Evolutionary conservation across 768 basidiomycete genomes (phyloP), one percentile per base, ranked within the genome.

Genomic region (Omphalotus guepiniiformis): DNA sequence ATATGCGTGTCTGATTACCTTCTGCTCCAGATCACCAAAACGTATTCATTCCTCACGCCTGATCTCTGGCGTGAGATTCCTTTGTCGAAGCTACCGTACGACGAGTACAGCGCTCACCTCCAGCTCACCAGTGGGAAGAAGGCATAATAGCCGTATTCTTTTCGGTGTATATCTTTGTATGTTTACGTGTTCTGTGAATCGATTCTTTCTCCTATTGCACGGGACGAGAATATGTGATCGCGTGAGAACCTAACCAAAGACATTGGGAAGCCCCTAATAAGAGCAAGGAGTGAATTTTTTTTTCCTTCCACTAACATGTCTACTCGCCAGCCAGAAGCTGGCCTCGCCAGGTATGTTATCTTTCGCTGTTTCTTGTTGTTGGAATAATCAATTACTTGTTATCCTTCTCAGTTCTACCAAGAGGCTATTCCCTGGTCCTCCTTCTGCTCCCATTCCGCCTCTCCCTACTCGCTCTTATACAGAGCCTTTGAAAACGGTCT

Each of bases 1-100:
- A 29, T 30, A 18, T 45, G 11, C 37, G 3, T 48, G 8, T 42
- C 25, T 37, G 35, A 48, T 23, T 53, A 39, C 16, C 39, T 32
- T 39, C 13, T 34, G 18, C 21, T 53, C 7, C 55, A 88, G 94
- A 92, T 99, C 70, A 92, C 96, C 58, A 93, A 93, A 83, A 96
- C 94, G 50, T 99, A 99, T 68, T 70, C 92, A 38, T 96, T 97
- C 91, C 85, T 98, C 53, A 96, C 95, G 34, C 96, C 96, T 49
- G 94, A 97, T 67, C 79, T 98, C 60, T 98, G 95, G 95, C 83
- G 85, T 63, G 89, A 95, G 65, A 95, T 95, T 65, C 83, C 92
- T 32, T 73, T 88, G 23, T 88, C 88, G 52, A 89, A 88, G 70
- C 76, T 87, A 58, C 92, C 92, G 7, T 96, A 88, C 74, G 95